phyloP scores from a whole-genome alignment of 148 eudicot genomes.

The Silene latifolia region DNA sequence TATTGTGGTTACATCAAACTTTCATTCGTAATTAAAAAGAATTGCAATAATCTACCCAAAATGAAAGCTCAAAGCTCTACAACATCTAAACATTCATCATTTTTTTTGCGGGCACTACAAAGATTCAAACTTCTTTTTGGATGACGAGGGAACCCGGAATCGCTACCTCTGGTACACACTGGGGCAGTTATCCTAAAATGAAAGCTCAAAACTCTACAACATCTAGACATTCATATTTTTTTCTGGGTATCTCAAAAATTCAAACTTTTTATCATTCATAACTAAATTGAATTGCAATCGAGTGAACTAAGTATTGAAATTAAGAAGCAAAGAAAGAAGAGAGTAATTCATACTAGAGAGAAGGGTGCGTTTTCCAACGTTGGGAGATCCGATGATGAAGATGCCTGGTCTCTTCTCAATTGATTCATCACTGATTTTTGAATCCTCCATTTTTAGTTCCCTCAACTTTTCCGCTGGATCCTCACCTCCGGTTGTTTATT shows the following conservation, averaged over 20 bases:
- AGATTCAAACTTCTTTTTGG: background rate
- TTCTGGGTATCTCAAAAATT: no score
- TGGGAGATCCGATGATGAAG: conserved; percentile 63
- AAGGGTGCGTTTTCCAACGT: conserved; percentile 85
- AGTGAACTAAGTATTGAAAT: background rate
- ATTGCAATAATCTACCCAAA: background rate
- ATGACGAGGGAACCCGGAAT: no score
- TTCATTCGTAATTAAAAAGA: background rate
- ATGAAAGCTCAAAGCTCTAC: background rate
- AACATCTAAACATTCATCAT: background rate
- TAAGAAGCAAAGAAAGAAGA: conserved; percentile 15
- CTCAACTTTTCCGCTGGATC: background rate
- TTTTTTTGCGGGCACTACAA: background rate
- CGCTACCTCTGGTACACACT: no score
- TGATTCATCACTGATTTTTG: conserved; percentile 22
- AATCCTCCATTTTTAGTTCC: background rate
- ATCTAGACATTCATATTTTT: no score
- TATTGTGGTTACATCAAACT: background rate
- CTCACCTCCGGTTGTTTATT: background rate
- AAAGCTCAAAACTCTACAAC: no score
- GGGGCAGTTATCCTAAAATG: no score
- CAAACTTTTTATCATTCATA: background rate
- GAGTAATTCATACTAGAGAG: conserved; percentile 53
- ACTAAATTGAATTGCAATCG: background rate
- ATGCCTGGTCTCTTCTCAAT: conserved; percentile 62